Percentiles rank a stretch among this genome's conserved stretches.
Evolutionary conservation across 371 early-diverging fungal species (phyloP).

Genomic region (Lichtheimia corymbifera): DNA sequence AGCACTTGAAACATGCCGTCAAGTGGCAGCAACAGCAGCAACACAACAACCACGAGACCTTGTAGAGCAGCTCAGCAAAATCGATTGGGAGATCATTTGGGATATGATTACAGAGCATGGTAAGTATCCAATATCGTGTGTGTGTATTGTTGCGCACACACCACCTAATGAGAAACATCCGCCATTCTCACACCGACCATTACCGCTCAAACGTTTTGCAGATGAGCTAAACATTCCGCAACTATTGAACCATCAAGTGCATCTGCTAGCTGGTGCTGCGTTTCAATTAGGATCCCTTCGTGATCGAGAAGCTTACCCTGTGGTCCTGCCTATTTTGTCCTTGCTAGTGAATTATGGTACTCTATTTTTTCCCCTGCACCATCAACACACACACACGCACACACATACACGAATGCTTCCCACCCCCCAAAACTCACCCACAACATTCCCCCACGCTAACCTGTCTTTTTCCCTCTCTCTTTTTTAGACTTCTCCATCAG

Average conservation of each 20-base stretch:
- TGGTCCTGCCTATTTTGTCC: constrained; percentile 47
- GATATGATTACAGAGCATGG: constrained; percentile 53
- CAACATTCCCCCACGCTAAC: background rate
- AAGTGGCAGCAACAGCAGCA: constrained; percentile 13
- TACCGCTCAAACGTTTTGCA: background rate
- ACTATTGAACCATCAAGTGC: constrained; percentile 17
- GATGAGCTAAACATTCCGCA: constrained; percentile 6
- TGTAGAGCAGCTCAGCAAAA: constrained; percentile 18
- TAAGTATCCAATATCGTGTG: constrained; percentile 9
- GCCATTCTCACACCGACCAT: background rate
- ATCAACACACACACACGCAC: background rate
- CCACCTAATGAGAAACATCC: background rate
- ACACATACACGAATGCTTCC: background rate
- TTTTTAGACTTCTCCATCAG: constrained; percentile 37
- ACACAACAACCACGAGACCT: constrained; percentile 18
- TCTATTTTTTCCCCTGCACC: constrained; percentile 4
- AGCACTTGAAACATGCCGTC: constrained; percentile 28
- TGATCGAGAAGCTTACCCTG: constrained; percentile 41
- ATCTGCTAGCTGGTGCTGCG: constrained; percentile 33
- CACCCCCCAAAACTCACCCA: background rate
- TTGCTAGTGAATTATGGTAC: constrained; percentile 50
- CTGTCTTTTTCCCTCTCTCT: constrained; percentile 8
- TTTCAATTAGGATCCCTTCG: constrained; percentile 39
- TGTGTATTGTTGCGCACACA: background rate
- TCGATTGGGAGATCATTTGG: constrained; percentile 48